Evolutionary conservation across 2,329 filamentous ascomycete genomes (phyloP).

Genomic region (Periglandula ipomoeae): DNA sequence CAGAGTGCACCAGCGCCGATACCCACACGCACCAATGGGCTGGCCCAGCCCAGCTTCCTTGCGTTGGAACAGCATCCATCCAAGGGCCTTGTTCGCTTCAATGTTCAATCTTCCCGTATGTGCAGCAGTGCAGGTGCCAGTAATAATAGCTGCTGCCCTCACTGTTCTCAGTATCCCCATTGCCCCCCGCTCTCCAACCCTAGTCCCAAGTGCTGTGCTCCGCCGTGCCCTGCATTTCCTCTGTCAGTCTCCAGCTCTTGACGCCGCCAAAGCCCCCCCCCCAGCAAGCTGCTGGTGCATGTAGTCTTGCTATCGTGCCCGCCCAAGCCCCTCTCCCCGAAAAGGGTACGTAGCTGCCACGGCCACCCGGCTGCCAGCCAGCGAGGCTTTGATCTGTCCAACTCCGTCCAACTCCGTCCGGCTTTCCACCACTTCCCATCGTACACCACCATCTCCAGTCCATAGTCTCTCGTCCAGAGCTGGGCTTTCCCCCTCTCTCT

Average conservation of each 20-base stretch:
- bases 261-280: not conserved
- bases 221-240: too few relatives aligned
- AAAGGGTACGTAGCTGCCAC: not conserved
- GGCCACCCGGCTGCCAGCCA: not conserved
- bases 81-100: too few relatives aligned
- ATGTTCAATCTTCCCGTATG: too few relatives aligned
- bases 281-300: not conserved
- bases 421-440: slow-evolving; percentile 10
- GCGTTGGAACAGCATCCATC: too few relatives aligned
- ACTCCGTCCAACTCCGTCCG: not conserved
- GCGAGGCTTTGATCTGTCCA: not conserved
- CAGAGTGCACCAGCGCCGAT: not conserved
- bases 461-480: slow-evolving; percentile 21
- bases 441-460: slow-evolving; percentile 16
- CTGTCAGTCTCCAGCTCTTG: not conserved
- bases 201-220: too few relatives aligned
- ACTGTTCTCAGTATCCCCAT: too few relatives aligned
- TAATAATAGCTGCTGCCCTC: too few relatives aligned
- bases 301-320: too few relatives aligned
- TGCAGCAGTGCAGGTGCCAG: too few relatives aligned
- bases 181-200: too few relatives aligned
- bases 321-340: too few relatives aligned
- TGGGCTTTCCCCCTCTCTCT: slow-evolving; percentile 19
- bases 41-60: too few relatives aligned
- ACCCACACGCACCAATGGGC: not conserved